Evolutionary conservation across 2,329 filamentous ascomycete species (phyloP), one percentile per base, ranked within the genome.

Genomic region (Elsinoe fawcettii): DNA sequence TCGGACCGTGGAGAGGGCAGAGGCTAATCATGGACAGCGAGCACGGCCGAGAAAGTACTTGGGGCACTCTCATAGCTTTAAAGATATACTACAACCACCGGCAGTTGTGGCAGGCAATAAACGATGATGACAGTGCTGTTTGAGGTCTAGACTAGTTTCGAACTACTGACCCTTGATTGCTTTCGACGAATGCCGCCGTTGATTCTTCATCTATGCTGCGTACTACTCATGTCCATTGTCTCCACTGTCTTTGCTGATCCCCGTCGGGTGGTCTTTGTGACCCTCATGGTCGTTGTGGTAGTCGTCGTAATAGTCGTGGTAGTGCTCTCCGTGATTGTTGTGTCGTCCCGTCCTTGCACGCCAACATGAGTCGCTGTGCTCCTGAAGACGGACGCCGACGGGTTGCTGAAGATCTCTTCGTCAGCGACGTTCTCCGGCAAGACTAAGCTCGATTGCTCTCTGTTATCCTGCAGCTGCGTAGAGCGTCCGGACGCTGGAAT

Each of bases 21-120:
- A 18, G 1, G 16, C 37, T 62, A 9, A 46, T 20, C 3, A 14
- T 3, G 20, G 11, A 46, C 39, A 61, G 62, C 58, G 56, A 59
- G 58, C 6, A 51, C 58, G 3, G 61, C 60, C 8, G 60, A 61
- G 44, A 64, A 61, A 25, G 60, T 64, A 7, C 57, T 62, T 9
- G 57, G 49, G 16, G 34, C 32, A 9, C 47, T 34, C 23, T 16
- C 25, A 14, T 51, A 30, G 27, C 5, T 30, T 30, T 30, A 30
- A 30, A 30, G 5, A 30, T 5, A 5, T 5, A 30, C 9, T 30
- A 9, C 5, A 9, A 37, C 34, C 12, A 32, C 30, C 12, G 14
- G 34, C 34, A 37, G 30, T 12, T 14, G 34, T 12, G 14, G 27
- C 9, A 9, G 27, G 27, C 27, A 9, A 5, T 9, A 30, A 9